phyloP scores from a whole-genome alignment of 2,329 filamentous ascomycete species.

The Lachnum nothofagi region DNA sequence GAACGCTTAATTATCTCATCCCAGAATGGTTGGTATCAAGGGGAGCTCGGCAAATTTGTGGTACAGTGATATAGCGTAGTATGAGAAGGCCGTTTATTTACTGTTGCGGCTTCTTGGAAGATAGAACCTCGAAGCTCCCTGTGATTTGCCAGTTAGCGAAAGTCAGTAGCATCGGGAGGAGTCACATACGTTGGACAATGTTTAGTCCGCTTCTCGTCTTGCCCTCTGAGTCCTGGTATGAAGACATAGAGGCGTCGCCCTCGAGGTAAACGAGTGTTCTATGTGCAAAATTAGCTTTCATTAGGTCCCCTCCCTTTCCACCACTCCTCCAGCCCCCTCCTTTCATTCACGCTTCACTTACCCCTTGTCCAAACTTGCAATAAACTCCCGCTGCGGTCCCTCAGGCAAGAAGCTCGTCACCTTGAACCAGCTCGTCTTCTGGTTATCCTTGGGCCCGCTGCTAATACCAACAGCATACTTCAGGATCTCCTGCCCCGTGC shows the following conservation, averaged over 20 bases:
- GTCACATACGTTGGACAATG: slow-evolving; percentile 71
- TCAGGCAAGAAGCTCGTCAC: slow-evolving; percentile 67
- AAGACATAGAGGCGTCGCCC: slow-evolving; percentile 67
- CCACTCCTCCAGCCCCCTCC: background rate
- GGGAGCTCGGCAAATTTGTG: background rate
- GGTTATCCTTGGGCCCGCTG: slow-evolving; percentile 61
- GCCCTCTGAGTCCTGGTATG: slow-evolving; percentile 66
- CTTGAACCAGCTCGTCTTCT: slow-evolving; percentile 79
- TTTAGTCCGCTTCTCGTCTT: slow-evolving; percentile 59
- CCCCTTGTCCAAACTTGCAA: slow-evolving; percentile 78
- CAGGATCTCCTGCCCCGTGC: slow-evolving; percentile 67
- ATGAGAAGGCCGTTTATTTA: background rate
- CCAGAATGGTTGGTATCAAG: slow-evolving; percentile 3
- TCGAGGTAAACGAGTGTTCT: slow-evolving; percentile 80
- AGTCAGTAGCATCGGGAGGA: background rate
- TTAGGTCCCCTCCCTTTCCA: background rate
- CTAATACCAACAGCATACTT: slow-evolving; percentile 71
- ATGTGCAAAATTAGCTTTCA: slow-evolving; percentile 12
- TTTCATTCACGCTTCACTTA: too few relatives aligned
- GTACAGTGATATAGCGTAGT: background rate
- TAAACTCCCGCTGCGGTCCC: slow-evolving; percentile 63
- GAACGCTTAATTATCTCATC: slow-evolving; percentile 1
- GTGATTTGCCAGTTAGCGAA: slow-evolving; percentile 3
- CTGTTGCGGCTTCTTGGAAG: slow-evolving; percentile 23
- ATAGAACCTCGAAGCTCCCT: slow-evolving; percentile 47